Percentiles rank a stretch among this genome's conserved stretches.
Evolutionary conservation across 1,139 yeast species (phyloP).

Genomic region (Saccharomyces hybrid): DNA sequence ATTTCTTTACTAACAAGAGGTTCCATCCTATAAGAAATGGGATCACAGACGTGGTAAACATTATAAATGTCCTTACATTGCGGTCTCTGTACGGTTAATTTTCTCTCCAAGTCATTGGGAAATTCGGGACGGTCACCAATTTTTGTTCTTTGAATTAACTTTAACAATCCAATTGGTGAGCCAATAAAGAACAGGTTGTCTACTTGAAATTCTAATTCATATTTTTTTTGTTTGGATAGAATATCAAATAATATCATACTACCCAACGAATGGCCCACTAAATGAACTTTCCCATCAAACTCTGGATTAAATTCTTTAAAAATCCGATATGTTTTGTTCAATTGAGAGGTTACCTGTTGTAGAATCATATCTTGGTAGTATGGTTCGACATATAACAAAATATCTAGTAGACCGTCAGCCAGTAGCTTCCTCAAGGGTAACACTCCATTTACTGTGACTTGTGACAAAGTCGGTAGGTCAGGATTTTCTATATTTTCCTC

Average conservation of each 20-base stretch:
- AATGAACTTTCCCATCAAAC: constrained; percentile 70
- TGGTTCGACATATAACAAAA: constrained; percentile 79
- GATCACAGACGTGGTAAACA: constrained; percentile 82
- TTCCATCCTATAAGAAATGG: constrained; percentile 79
- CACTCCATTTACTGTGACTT: constrained; percentile 76
- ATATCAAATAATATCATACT: constrained; percentile 80
- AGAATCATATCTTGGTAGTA: constrained; percentile 56
- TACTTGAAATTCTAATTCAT: constrained; percentile 58
- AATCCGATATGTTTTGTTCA: constrained; percentile 58
- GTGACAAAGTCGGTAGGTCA: constrained; percentile 54
- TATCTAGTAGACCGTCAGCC: constrained; percentile 82
- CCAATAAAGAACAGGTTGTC: constrained; percentile 76
- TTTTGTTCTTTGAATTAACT: constrained; percentile 54
- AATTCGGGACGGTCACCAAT: constrained; percentile 29
- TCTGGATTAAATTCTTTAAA: constrained; percentile 61
- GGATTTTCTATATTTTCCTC: constrained; percentile 25
- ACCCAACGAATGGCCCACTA: constrained; percentile 89
- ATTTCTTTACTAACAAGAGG: constrained; percentile 60
- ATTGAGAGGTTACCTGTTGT: constrained; percentile 57
- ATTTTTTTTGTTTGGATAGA: constrained; percentile 48
- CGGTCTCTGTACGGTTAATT: constrained; percentile 33
- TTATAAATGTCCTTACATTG: constrained; percentile 60
- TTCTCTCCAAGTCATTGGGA: constrained; percentile 6
- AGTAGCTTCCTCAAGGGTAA: constrained; percentile 67
- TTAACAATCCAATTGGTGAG: constrained; percentile 85